Evolutionary conservation across 306 rosid genomes (phyloP), one percentile per base, ranked within the genome.

Genomic region (Sechiopsis laciniata): DNA sequence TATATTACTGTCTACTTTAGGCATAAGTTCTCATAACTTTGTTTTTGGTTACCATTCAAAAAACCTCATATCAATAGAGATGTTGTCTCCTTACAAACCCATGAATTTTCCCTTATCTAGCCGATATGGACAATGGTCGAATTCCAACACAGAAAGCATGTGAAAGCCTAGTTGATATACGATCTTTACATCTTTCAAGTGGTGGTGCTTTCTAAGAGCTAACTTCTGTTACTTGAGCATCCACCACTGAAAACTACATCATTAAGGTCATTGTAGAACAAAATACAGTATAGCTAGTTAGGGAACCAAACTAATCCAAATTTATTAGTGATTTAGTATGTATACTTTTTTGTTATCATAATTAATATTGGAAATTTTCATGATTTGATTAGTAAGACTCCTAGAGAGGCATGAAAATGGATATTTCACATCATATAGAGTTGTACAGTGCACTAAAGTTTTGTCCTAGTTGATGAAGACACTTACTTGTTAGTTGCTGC

Each of bases 401-500:
- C 13, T 32, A 62, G 10, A 35, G 55, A 26, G 29, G 37, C n/a
- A 58, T 22, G 37, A 21, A 58, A 59, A 60, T 12, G 6, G 45
- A 8, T 0, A 60, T 13, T 24, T 8, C 5, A 62, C 16, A 35
- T 60, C 19, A 35, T n/a, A 35, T 26, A 32, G 0, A 32, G 48
- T 1, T 15, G 69, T 62, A 15, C 15, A 15, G 24, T 64, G 13
- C 50, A 35, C 7, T 62, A 62, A 0, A 61, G 29, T 6, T 60
- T 2, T 26, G 22, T 62, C 35, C 14, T 35, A 63, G 48, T 15
- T 52, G 14, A 42, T 2, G 63, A 35, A 73, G 53, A 64, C 53
- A 77, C 88, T 0, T 84, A 89, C 96, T 88, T 85, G 88, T 91
- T 91, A 70, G 96, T 89, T 21, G 95, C 96, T 1, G 92, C 77